These are phyloP conservation scores for Cladophialophora immunda DNA, from an alignment of 2,329 filamentous ascomycete genomes.

Conservation along the genomic window DNA sequence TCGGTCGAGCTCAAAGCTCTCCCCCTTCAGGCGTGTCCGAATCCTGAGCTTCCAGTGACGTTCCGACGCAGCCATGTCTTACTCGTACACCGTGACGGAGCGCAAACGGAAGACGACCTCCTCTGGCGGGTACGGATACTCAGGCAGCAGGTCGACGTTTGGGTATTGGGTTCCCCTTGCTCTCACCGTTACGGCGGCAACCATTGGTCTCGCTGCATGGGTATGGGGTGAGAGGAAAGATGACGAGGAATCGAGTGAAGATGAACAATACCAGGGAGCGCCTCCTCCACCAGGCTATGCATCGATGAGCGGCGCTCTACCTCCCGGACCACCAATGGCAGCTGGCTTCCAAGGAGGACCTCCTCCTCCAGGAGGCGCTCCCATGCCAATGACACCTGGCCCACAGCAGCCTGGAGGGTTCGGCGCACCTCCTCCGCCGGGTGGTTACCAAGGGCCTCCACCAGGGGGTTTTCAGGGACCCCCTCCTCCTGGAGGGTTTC, in stretches of 20 bases:
- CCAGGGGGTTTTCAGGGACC: constrained; percentile 36
- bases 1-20: constrained; percentile 1
- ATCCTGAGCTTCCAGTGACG: neutral
- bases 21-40: constrained; percentile 3
- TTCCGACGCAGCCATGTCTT: constrained; percentile 31
- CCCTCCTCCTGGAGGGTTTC: constrained; percentile 41
- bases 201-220: constrained; percentile 87
- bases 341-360: constrained; percentile 34
- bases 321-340: constrained; percentile 45
- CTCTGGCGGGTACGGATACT: constrained; percentile 50
- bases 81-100: constrained; percentile 39
- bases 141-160: constrained; percentile 52
- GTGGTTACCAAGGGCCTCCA: constrained; percentile 42
- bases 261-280: constrained; percentile 62
- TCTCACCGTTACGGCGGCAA: constrained; percentile 86
- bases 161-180: constrained; percentile 89
- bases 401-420: constrained; percentile 42
- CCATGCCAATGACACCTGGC: constrained; percentile 33
- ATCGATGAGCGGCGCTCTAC: constrained; percentile 42
- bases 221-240: constrained; percentile 88
- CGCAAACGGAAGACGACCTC: constrained; percentile 36
- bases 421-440: constrained; percentile 40
- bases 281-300: constrained; percentile 57
- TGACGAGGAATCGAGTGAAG: constrained; percentile 63
- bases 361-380: constrained; percentile 28